A percentile compares a stretch with the other conserved stretches of the same genome.
phyloP scores from a whole-genome alignment of 2,329 filamentous ascomycete species.

The Sarocladium strictum region DNA sequence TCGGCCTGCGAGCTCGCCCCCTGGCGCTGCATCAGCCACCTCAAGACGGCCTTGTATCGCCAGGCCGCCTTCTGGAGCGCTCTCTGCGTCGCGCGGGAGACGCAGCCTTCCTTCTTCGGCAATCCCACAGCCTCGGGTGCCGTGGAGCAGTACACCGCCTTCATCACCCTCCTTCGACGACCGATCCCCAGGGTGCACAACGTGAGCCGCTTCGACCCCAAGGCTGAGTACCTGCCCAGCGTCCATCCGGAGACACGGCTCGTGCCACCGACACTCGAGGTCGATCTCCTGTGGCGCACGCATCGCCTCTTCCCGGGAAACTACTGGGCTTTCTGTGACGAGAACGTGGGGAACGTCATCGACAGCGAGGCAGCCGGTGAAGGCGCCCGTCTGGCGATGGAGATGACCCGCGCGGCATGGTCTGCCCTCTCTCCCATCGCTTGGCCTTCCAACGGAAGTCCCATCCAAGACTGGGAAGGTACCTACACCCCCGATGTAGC shows the following conservation, averaged over 20 bases:
- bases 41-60: slow-evolving; percentile 8
- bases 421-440: background rate
- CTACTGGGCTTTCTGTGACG: slow-evolving; percentile 1
- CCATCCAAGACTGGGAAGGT: background rate
- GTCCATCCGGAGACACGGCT: background rate
- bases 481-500: slow-evolving; percentile 5
- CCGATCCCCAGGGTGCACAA: background rate
- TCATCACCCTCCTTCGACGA: background rate
- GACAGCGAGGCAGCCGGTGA: slow-evolving; percentile 1
- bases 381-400: background rate
- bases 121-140: background rate
- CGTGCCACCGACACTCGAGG: slow-evolving; percentile 1
- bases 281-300: slow-evolving; percentile 1
- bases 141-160: background rate
- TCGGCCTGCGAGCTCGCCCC: slow-evolving; percentile 12
- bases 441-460: background rate
- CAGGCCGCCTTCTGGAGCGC: slow-evolving; percentile 14
- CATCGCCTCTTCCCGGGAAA: slow-evolving; percentile 1
- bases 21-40: slow-evolving; percentile 11
- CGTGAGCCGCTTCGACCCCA: slow-evolving; percentile 3
- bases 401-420: slow-evolving; percentile 5
- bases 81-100: background rate
- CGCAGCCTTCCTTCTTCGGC: slow-evolving; percentile 8
- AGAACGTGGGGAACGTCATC: background rate
- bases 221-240: background rate